phyloP scores from a whole-genome alignment of 1,284 basidiomycete genomes.

The Ceratobasidium sp. region DNA sequence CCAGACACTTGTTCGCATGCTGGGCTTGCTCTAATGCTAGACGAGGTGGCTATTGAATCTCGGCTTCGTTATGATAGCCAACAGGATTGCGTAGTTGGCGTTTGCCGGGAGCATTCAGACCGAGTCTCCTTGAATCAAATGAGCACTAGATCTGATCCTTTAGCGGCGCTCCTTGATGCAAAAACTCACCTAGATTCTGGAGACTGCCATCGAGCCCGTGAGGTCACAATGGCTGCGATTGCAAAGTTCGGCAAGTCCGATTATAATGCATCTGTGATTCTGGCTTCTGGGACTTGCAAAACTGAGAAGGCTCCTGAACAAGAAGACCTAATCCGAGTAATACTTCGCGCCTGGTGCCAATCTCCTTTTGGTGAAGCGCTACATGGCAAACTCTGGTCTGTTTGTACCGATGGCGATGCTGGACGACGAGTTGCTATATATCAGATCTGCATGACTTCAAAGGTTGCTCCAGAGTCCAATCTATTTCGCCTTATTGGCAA shows the following conservation, averaged over 20 bases:
- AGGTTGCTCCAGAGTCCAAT: neutral
- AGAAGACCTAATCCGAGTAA: neutral
- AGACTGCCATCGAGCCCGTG: neutral
- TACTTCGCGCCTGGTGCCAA: neutral
- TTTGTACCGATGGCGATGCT: conserved; percentile 30
- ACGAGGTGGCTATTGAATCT: conserved; percentile 20
- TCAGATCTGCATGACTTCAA: conserved; percentile 23
- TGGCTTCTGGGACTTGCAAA: conserved; percentile 28
- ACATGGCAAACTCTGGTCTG: conserved; percentile 15
- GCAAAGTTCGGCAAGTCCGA: conserved; percentile 16
- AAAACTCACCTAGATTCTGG: conserved; percentile 9
- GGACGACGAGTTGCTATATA: neutral
- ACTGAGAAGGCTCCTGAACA: conserved; percentile 1
- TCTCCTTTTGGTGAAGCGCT: conserved; percentile 5
- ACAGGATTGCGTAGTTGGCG: conserved; percentile 6
- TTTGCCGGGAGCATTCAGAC: conserved; percentile 23
- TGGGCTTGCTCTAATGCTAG: conserved; percentile 10
- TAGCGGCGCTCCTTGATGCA: no score
- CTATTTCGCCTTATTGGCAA: neutral
- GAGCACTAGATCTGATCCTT: neutral
- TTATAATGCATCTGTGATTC: conserved; percentile 9
- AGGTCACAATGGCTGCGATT: conserved; percentile 21
- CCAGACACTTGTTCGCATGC: no score
- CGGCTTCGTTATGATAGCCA: neutral
- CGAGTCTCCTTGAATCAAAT: neutral